Evolutionary conservation across 2,329 filamentous ascomycete genomes (phyloP).

Genomic region (Penicillium frequentans): DNA sequence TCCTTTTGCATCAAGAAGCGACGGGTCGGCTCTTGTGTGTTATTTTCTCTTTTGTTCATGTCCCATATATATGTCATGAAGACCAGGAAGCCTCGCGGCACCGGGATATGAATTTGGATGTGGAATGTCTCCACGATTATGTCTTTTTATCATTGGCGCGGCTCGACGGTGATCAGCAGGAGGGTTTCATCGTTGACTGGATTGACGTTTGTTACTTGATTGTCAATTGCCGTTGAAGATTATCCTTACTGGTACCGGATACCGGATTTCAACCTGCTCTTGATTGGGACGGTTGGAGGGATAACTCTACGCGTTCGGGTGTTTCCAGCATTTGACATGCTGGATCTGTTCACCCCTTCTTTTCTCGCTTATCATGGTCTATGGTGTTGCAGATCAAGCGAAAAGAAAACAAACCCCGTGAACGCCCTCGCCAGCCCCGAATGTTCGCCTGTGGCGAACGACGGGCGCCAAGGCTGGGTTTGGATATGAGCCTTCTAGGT

Average conservation of each 20-base stretch:
- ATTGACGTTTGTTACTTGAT: constrained; percentile 13
- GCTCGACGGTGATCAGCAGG: constrained; percentile 6
- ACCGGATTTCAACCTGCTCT: constrained; percentile 32
- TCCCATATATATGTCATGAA: constrained; percentile 49
- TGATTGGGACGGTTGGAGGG: constrained; percentile 14
- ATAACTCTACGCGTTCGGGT: constrained; percentile 21
- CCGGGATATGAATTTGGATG: constrained; percentile 46
- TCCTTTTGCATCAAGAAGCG: constrained; percentile 46
- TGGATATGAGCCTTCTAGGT: constrained; percentile 22
- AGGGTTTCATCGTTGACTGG: constrained; percentile 18
- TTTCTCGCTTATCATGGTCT: constrained; percentile 13
- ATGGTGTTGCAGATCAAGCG: constrained; percentile 4
- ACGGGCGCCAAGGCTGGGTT: constrained; percentile 26
- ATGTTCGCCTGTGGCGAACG: constrained; percentile 29
- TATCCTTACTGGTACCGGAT: constrained; percentile 39
- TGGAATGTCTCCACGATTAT: constrained; percentile 37
- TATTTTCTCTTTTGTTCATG: constrained; percentile 35
- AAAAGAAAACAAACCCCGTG: not conserved
- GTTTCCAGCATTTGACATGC: constrained; percentile 26
- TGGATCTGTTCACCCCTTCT: constrained; percentile 14
- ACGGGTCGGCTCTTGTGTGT: constrained; percentile 48
- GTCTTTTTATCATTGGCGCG: constrained; percentile 33
- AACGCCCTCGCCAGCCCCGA: constrained; percentile 9
- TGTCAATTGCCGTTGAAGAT: constrained; percentile 30
- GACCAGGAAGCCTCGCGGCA: constrained; percentile 51